phyloP scores from a whole-genome alignment of 805 yeast species.

The Yarrowia sp. region DNA sequence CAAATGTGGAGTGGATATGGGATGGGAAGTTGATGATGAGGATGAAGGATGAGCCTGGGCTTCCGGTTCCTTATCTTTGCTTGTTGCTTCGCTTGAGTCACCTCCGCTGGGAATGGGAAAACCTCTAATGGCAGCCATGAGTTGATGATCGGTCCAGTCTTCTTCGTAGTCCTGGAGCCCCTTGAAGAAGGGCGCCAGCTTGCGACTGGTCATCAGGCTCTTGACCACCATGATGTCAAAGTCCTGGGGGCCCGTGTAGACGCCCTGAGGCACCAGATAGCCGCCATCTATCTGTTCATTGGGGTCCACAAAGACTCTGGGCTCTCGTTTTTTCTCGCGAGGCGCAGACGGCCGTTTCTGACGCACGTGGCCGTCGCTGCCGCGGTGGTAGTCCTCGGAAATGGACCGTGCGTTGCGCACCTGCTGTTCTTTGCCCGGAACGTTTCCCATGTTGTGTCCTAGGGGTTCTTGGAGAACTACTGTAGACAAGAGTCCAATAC shows the following conservation, averaged over 20 bases:
- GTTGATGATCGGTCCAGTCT: conserved; percentile 72
- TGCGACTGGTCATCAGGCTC: conserved; percentile 68
- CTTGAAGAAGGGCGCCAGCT: conserved; percentile 86
- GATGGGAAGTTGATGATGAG: background rate
- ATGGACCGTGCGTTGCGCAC: conserved; percentile 27
- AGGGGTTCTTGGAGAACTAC: too few species aligned
- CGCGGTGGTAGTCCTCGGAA: conserved; percentile 21
- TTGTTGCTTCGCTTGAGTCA: background rate
- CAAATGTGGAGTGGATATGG: conserved; percentile 5
- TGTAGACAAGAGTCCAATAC: conserved; percentile 1
- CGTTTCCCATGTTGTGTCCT: conserved; percentile 31
- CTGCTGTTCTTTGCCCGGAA: conserved; percentile 31
- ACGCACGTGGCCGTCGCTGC: background rate
- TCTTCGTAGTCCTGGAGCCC: conserved; percentile 84
- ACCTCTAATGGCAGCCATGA: conserved; percentile 55
- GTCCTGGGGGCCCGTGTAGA: conserved; percentile 77
- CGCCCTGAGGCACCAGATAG: conserved; percentile 87
- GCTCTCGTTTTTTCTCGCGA: conserved; percentile 35
- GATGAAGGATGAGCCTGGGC: background rate
- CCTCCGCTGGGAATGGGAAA: conserved; percentile 43
- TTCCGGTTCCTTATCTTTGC: background rate
- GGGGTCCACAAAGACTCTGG: conserved; percentile 34
- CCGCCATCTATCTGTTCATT: conserved; percentile 81
- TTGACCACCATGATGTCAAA: conserved; percentile 78
- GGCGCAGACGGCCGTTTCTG: conserved; percentile 1